These are phyloP conservation scores for Elsinoe perseae DNA, from an alignment of 2,329 filamentous ascomycete species.

Conservation along the genomic window DNA sequence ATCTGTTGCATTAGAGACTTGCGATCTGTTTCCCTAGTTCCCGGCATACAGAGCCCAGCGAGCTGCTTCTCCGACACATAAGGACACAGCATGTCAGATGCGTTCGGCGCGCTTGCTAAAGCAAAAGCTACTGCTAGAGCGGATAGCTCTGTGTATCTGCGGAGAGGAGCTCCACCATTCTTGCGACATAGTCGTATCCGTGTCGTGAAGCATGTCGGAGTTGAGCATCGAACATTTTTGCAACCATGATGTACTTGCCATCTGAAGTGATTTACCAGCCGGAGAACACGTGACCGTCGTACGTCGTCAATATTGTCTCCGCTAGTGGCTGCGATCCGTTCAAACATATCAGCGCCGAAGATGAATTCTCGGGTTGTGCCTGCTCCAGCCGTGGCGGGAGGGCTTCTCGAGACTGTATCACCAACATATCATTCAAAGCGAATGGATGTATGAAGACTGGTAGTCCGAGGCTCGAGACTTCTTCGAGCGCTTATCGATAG, in stretches of 20 bases:
- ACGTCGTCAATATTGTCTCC: not conserved
- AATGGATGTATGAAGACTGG: not conserved
- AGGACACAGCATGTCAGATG: conserved; percentile 59
- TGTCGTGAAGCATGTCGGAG: conserved; percentile 69
- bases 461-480: not conserved
- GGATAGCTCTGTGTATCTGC: conserved; percentile 70
- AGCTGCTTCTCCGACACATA: conserved; percentile 27
- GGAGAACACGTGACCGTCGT: not conserved
- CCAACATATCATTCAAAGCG: not conserved
- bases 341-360: not conserved
- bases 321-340: not conserved
- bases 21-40: conserved; percentile 35
- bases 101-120: conserved; percentile 66
- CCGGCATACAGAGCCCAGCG: not conserved
- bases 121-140: conserved; percentile 71
- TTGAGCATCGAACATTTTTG: conserved; percentile 56
- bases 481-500: too few relatives aligned
- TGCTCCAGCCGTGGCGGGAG: not conserved
- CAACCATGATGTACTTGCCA: conserved; percentile 71
- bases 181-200: conserved; percentile 45
- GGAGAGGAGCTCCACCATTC: conserved; percentile 57
- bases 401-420: not conserved
- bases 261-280: conserved; percentile 3
- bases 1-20: conserved; percentile 54
- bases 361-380: not conserved